These are phyloP conservation scores for Aspergillus pseudoviridinutans DNA, from an alignment of 2,329 filamentous ascomycete species.

Conservation along the genomic window DNA sequence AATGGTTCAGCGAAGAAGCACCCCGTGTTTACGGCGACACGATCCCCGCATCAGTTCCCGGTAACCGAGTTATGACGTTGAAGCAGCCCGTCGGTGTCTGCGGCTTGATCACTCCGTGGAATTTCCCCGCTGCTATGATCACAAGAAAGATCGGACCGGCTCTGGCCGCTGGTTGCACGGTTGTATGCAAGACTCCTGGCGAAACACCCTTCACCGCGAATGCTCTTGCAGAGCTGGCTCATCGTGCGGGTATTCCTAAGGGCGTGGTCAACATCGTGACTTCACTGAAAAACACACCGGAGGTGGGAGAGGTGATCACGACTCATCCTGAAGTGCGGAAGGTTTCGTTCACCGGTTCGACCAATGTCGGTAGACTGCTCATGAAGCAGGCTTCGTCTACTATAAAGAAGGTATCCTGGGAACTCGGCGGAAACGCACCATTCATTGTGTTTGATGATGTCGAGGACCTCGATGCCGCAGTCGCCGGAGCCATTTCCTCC, in stretches of 20 bases:
- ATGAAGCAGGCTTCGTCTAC: slow-evolving; percentile 87
- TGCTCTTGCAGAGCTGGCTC: slow-evolving; percentile 79
- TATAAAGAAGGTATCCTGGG: slow-evolving; percentile 81
- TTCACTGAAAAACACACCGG: slow-evolving; percentile 70
- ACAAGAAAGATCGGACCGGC: slow-evolving; percentile 52
- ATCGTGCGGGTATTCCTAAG: slow-evolving; percentile 81
- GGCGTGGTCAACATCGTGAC: slow-evolving; percentile 91
- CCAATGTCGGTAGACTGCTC: slow-evolving; percentile 65
- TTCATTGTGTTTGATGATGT: slow-evolving; percentile 94
- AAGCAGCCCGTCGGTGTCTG: slow-evolving; percentile 66
- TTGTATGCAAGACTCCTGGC: slow-evolving; percentile 84
- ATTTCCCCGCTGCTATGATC: slow-evolving; percentile 56
- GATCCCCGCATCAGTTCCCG: slow-evolving; percentile 56
- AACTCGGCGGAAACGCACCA: slow-evolving; percentile 90
- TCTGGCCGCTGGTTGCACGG: slow-evolving; percentile 90
- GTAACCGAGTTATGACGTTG: slow-evolving; percentile 59
- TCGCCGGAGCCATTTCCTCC: slow-evolving; percentile 74
- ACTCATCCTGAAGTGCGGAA: slow-evolving; percentile 76
- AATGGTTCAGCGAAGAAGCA: slow-evolving; percentile 63
- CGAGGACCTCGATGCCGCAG: slow-evolving; percentile 79
- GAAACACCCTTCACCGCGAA: slow-evolving; percentile 92
- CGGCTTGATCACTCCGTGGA: slow-evolving; percentile 65
- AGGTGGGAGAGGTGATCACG: slow-evolving; percentile 73
- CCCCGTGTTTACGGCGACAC: slow-evolving; percentile 57
- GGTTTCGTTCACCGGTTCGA: slow-evolving; percentile 85